A percentile compares a stretch with the other conserved stretches of the same genome.
phyloP scores from a whole-genome alignment of 2,329 filamentous ascomycete genomes.

The Sphaerulina vaccinii region DNA sequence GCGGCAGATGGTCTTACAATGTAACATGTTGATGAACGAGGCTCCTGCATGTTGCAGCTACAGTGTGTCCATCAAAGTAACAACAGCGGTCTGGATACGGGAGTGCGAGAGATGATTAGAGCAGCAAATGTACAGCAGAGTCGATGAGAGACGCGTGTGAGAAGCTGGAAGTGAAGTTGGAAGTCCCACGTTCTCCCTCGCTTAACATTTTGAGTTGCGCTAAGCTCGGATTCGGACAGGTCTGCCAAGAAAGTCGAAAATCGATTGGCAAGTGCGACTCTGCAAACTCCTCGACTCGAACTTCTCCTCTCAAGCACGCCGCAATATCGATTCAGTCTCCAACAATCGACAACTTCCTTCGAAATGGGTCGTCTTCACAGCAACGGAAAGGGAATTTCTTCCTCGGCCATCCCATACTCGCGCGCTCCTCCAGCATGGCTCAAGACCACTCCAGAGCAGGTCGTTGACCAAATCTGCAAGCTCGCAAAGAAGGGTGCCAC shows the following conservation, averaged over 20 bases:
- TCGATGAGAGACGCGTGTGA: neutral
- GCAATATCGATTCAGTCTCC: conserved; percentile 8
- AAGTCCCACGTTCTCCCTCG: neutral
- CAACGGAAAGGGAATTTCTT: conserved; percentile 98
- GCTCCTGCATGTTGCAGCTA: conserved; percentile 1
- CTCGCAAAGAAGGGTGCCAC: conserved; percentile 98
- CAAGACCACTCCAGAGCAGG: conserved; percentile 97
- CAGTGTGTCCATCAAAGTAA: neutral
- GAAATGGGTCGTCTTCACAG: conserved; percentile 97
- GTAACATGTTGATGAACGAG: neutral
- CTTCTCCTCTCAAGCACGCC: conserved; percentile 7
- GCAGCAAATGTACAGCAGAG: neutral
- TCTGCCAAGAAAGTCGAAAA: conserved; percentile 3
- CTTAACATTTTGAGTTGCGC: neutral
- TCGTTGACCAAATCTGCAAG: conserved; percentile 99
- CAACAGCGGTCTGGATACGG: neutral
- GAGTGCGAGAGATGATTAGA: neutral
- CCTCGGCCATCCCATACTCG: conserved; percentile 95
- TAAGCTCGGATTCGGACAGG: neutral
- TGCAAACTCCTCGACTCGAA: neutral
- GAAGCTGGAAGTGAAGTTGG: conserved; percentile 2
- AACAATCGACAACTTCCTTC: conserved; percentile 39
- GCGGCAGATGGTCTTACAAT: conserved; percentile 10
- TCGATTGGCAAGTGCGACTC: conserved; percentile 4
- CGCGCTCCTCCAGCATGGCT: conserved; percentile 90